Percentiles rank a stretch among this genome's conserved stretches.
These are phyloP conservation scores for Microascus cirrosus DNA, from an alignment of 2,329 filamentous ascomycete species.

Conservation along the genomic window DNA sequence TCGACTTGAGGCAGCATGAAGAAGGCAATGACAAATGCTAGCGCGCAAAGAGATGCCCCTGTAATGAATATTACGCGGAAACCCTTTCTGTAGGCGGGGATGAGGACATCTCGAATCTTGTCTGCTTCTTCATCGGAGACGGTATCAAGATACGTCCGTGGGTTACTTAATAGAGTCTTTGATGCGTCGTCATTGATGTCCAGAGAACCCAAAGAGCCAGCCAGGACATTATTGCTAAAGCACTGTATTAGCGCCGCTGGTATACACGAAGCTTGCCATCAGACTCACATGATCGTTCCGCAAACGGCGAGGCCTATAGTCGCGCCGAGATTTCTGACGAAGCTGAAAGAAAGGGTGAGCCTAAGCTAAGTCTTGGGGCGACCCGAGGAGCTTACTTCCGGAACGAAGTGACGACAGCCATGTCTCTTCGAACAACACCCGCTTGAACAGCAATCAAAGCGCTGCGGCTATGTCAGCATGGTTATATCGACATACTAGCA, in stretches of 20 bases:
- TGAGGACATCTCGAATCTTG: slow-evolving; percentile 16
- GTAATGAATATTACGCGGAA: slow-evolving; percentile 27
- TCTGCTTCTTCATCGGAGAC: slow-evolving; percentile 17
- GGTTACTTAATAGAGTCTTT: slow-evolving; percentile 19
- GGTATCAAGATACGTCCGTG: slow-evolving; percentile 17
- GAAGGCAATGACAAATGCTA: slow-evolving; percentile 24
- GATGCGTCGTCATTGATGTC: slow-evolving; percentile 11
- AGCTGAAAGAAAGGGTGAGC: slow-evolving; percentile 13
- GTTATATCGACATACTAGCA: too few species aligned
- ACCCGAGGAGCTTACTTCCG: slow-evolving; percentile 20
- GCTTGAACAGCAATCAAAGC: slow-evolving; percentile 43
- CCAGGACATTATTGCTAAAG: slow-evolving; percentile 24
- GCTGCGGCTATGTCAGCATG: too few species aligned
- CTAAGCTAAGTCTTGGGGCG: background rate
- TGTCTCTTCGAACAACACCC: slow-evolving; percentile 36
- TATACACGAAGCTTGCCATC: background rate
- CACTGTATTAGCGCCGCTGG: background rate
- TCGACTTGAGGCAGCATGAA: slow-evolving; percentile 27
- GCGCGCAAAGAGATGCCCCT: slow-evolving; percentile 20
- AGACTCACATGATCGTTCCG: slow-evolving; percentile 22
- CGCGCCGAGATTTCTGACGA: slow-evolving; percentile 25
- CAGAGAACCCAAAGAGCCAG: slow-evolving; percentile 15
- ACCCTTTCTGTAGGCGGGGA: slow-evolving; percentile 22
- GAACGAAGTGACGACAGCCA: slow-evolving; percentile 31
- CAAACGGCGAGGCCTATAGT: slow-evolving; percentile 26